Evolutionary conservation across 805 yeast species (phyloP), one percentile per base, ranked within the genome.

Genomic region (Ogataea corticis): DNA sequence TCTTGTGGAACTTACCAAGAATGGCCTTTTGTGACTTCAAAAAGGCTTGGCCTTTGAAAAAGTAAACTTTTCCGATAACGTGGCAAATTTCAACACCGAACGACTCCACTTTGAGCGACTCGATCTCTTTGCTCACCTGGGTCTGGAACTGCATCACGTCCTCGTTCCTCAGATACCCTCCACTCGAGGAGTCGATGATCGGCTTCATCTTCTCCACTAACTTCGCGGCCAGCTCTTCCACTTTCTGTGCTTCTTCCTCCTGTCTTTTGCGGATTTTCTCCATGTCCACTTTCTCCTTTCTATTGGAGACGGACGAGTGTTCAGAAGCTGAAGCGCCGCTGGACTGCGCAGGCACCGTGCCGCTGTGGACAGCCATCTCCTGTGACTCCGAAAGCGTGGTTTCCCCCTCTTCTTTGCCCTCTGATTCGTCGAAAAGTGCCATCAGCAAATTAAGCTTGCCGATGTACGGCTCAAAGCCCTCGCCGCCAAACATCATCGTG

Each of bases 31-130:
- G 89, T 7, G 85, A 77, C 54, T 84, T 85, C 33, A 86, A 63
- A 50, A 77, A 83, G 15, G 85, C 77, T 46, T 76, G 75, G 21
- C 82, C 84, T 60, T 85, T 84, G 56, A 83, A 75, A 49, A 73
- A 69, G 60, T 87, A 87, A 2, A 83, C 78, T 42, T 78, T 74
- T 18, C 94, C 95, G 44, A 87, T 77, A 0, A 87, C 76, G 55
- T 87, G 94, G 38, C 87, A 73, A 29, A 87, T 85, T 58, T 87
- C 90, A 27, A 85, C 66, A n/a, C 95, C 95, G 66, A 87, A 87
- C 17, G 92, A 85, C 63, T 87, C 94, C 80, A 84, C 78, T 56
- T 85, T 86, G 52, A 87, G 71, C 23, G 82, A 71, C 60, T 91
- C 94, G 13, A 96, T 96, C 65, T 94, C 98, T 57, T 83, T 81